These are phyloP conservation scores for Russula lepida DNA, from an alignment of 768 basidiomycete species.

Conservation along the genomic window DNA sequence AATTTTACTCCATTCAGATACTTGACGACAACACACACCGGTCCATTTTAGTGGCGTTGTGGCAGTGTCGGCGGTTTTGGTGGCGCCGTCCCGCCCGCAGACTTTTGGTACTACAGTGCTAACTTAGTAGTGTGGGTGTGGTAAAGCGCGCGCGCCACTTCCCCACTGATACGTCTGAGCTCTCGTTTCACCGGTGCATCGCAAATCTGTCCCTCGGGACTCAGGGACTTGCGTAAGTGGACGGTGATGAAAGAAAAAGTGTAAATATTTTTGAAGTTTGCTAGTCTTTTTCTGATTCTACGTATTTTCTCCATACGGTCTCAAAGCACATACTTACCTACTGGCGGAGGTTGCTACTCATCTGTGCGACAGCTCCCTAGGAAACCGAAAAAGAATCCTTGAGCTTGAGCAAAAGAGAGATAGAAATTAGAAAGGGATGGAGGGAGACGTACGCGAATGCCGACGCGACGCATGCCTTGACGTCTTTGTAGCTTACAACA, in stretches of 20 bases:
- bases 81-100: too few relatives aligned
- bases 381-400: background rate
- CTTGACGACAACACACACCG: too few relatives aligned
- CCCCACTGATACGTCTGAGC: background rate
- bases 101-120: too few relatives aligned
- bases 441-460: conserved; percentile 62
- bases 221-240: background rate
- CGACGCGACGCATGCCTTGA: conserved; percentile 76
- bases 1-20: too few relatives aligned
- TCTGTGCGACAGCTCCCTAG: conserved; percentile 20
- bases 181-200: too few relatives aligned
- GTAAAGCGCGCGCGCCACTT: background rate
- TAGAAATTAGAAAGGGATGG: background rate
- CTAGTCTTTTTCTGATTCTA: conserved; percentile 23
- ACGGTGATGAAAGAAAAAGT: background rate
- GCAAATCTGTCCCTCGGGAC: background rate
- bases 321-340: background rate
- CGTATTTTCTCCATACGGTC: conserved; percentile 12
- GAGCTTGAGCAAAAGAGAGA: background rate
- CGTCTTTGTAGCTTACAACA: conserved; percentile 86
- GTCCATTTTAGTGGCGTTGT: too few relatives aligned
- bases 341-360: background rate
- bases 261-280: conserved; percentile 11
- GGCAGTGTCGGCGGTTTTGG: too few relatives aligned
- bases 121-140: too few relatives aligned